Conservation (phyloP, 169 alveolate genomes). For the Plasmodium malariae region DNA sequence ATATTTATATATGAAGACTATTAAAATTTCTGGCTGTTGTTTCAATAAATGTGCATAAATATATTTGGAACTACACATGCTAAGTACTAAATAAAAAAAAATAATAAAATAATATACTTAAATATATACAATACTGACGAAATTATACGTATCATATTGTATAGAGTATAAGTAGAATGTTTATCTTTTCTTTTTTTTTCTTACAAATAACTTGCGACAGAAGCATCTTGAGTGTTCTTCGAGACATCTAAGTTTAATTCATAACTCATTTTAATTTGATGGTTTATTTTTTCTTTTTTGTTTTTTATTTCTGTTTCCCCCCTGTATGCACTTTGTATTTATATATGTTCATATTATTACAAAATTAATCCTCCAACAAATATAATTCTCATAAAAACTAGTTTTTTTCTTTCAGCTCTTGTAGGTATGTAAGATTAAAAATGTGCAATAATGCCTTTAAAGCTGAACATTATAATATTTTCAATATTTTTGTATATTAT, state of each 20-base stretch:
- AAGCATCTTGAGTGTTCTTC: slow-evolving; percentile 33
- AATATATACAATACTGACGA: no score
- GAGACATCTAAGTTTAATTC: slow-evolving; percentile 12
- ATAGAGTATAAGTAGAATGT: background rate
- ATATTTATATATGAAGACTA: no score
- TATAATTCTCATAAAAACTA: background rate
- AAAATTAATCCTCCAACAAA: background rate
- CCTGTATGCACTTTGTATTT: no score
- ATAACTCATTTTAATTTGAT: slow-evolving; percentile 35
- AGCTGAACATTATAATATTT: background rate
- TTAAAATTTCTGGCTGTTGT: no score
- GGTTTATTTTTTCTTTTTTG: background rate
- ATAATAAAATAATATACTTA: no score
- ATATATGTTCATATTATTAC: slow-evolving; percentile 1
- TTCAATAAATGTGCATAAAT: no score
- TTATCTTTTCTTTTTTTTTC: background rate
- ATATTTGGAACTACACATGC: no score
- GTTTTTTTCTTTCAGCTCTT: background rate
- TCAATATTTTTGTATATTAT: no score
- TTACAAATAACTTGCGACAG: slow-evolving; percentile 50
- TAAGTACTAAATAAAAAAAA: no score
- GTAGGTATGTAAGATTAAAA: background rate
- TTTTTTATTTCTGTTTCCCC: background rate
- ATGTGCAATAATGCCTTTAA: background rate
- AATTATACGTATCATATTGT: background rate